phyloP scores from a whole-genome alignment of 441 rosid species.

The Adansonia gregorii region DNA sequence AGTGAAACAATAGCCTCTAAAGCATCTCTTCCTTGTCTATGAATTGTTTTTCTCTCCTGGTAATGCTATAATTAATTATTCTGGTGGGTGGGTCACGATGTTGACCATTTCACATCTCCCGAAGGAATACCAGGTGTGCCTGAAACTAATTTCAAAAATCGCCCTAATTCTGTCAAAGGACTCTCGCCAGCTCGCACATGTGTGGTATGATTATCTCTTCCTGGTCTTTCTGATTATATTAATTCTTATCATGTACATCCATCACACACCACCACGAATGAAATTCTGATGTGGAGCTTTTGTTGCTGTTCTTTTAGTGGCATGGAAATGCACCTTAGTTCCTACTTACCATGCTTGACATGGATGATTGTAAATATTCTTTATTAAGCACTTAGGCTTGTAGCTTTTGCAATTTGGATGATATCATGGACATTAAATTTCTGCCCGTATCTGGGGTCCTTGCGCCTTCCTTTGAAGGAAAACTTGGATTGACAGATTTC shows the following conservation, averaged over 20 bases:
- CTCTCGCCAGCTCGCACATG: slow-evolving; percentile 72
- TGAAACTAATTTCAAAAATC: slow-evolving; percentile 82
- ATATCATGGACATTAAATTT: not conserved
- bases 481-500: not conserved
- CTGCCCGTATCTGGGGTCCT: not conserved
- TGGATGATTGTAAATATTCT: slow-evolving; percentile 8
- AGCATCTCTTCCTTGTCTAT: slow-evolving; percentile 9
- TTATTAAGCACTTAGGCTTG: slow-evolving; percentile 1
- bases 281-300: not conserved
- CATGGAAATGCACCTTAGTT: slow-evolving; percentile 6
- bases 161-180: slow-evolving; percentile 79
- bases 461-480: not conserved
- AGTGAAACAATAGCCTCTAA: slow-evolving; percentile 18
- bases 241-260: not conserved
- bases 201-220: slow-evolving; percentile 48
- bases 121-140: slow-evolving; percentile 83
- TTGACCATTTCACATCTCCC: slow-evolving; percentile 73
- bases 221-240: slow-evolving; percentile 1
- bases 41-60: slow-evolving; percentile 14
- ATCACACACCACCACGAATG: not conserved
- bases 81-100: slow-evolving; percentile 69
- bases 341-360: not conserved
- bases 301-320: not conserved
- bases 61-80: slow-evolving; percentile 20
- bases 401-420: slow-evolving; percentile 4